A percentile compares a stretch with the other conserved stretches of the same genome.
These are phyloP conservation scores for Caryopteris hybrid DNA, from an alignment of 305 asterid genomes.

Conservation along the genomic window DNA sequence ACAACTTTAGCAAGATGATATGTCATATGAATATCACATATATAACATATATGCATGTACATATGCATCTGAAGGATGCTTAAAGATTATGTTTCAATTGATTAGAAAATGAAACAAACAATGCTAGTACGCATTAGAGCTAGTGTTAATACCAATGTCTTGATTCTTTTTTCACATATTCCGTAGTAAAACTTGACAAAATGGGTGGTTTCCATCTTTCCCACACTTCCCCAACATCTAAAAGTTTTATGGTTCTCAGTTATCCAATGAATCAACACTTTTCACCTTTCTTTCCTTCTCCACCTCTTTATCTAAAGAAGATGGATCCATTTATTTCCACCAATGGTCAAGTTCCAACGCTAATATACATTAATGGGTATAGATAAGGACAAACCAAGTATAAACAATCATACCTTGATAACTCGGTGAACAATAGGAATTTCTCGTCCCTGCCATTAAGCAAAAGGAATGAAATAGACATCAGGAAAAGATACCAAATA, in stretches of 20 bases:
- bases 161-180: not conserved
- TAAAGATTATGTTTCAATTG: not conserved
- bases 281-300: not conserved
- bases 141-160: conserved; percentile 1
- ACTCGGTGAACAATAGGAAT: conserved; percentile 98
- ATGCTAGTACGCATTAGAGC: not conserved
- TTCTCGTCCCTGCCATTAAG: conserved; percentile 82
- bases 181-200: not conserved
- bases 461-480: conserved; percentile 6
- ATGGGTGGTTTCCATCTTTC: not conserved
- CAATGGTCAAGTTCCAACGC: conserved; percentile 5
- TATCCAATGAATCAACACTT: conserved; percentile 1
- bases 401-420: conserved; percentile 57
- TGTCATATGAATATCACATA: not conserved
- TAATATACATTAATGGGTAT: not conserved
- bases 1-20: conserved; percentile 1
- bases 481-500: not conserved
- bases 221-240: not conserved
- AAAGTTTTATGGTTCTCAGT: not conserved
- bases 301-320: not conserved
- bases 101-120: not conserved
- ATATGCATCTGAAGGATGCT: not conserved
- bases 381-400: not conserved
- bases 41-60: not conserved
- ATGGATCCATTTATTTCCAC: conserved; percentile 1